Base-by-base conservation (phyloP, 2,329 filamentous ascomycete genomes). In the Cytospora schulzeri region DNA sequence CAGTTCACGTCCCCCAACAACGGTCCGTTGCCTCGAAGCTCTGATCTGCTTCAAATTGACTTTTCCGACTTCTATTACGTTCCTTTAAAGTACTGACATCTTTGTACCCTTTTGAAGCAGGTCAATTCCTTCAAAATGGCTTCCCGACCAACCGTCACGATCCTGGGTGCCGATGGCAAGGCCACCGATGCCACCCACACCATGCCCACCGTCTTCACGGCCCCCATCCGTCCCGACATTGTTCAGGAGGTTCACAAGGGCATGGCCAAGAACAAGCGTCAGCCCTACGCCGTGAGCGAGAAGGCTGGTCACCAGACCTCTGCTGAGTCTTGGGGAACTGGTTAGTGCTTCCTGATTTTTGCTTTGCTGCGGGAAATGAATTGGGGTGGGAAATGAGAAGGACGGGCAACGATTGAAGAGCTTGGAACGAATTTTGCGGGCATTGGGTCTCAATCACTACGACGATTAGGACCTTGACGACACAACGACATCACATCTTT, bases 231-330 rank as follows among this genome's bases (percentile, higher is more conserved):
- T 81, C 91, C 93, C 77, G 95, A 99, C 85, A 97, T 99, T 80
- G 95, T 99, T 80, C 94, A 98, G 88, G 91, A 93, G 82, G 91
- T 98, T 77, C 95, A 99, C 90, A 96, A 92, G 77, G 95, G 95
- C 78, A 96, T 99, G 87, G 94, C 94, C 81, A 99, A 99, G 92
- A 99, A 99, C 90, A 97, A 96, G 90, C 91, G 95, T 81, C 95
- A 99, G 85, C 93, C 95, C 75, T 99, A 99, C 83, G 89, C 95
- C 78, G 95, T 99, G 87, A 97, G 93, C 90, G 94, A 98, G 91
- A 99, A 99, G 91, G 95, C 95, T 79, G 95, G 95, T 86, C 95
- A 99, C 86, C 95, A 99, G 87, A 99, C 95, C 80, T 97, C 92
- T 83, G 95, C 95, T 80, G 95, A 99, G 88, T 99, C 96, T 74